Evolutionary conservation across 2,329 filamentous ascomycete species (phyloP).

Genomic region (Fusarium concolor): DNA sequence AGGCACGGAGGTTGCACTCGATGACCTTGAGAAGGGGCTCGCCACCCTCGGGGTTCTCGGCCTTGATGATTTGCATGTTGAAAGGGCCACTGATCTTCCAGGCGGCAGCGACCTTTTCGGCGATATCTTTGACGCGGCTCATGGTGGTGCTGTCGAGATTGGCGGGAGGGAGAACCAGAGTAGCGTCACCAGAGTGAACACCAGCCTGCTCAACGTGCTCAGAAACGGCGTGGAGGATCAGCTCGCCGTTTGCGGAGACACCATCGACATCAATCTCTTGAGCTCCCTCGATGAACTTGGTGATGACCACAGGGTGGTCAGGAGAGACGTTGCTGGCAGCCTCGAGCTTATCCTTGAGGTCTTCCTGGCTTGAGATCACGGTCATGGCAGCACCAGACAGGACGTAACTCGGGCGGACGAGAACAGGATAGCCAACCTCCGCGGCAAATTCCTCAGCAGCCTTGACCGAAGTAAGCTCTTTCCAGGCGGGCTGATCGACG

Average conservation of each 20-base stretch:
- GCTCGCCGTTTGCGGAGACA: slow-evolving; percentile 85
- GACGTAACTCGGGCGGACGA: slow-evolving; percentile 95
- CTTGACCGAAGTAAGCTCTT: slow-evolving; percentile 89
- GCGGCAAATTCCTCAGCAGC: slow-evolving; percentile 90
- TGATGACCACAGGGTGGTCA: slow-evolving; percentile 98
- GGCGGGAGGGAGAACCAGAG: slow-evolving; percentile 88
- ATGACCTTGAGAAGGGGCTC: slow-evolving; percentile 91
- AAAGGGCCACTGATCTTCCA: slow-evolving; percentile 98
- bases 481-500: slow-evolving; percentile 97
- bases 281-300: slow-evolving; percentile 96
- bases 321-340: slow-evolving; percentile 92
- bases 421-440: slow-evolving; percentile 89
- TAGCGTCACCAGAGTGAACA: slow-evolving; percentile 98
- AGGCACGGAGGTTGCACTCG: slow-evolving; percentile 97
- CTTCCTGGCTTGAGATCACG: slow-evolving; percentile 87
- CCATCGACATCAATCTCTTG: slow-evolving; percentile 97
- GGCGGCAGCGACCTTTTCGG: slow-evolving; percentile 93
- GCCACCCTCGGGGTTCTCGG: slow-evolving; percentile 78
- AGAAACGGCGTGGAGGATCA: slow-evolving; percentile 90
- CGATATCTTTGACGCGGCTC: slow-evolving; percentile 93
- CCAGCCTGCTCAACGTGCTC: slow-evolving; percentile 98
- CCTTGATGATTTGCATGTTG: slow-evolving; percentile 99
- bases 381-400: slow-evolving; percentile 99
- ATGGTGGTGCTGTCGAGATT: slow-evolving; percentile 82
- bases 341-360: slow-evolving; percentile 94